A percentile compares a stretch with the other conserved stretches of the same genome.
Conservation (phyloP, 2,329 filamentous ascomycete genomes). For the Colletotrichum filicis region DNA sequence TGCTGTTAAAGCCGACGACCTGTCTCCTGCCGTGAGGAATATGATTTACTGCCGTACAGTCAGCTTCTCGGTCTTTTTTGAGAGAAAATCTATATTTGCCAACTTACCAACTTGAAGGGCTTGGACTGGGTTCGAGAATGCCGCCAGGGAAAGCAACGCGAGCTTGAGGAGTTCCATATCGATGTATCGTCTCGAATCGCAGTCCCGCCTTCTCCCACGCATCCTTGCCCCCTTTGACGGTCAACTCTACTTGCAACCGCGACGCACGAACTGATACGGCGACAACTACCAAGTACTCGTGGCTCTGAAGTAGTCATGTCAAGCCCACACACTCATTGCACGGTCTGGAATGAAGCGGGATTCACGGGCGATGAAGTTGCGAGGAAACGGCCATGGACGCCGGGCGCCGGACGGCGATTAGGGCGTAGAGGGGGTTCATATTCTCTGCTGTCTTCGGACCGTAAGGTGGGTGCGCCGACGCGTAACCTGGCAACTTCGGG, state of each 20-base stretch:
- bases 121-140: neutral
- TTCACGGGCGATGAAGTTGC: neutral
- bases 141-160: constrained; percentile 2
- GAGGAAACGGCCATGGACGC: neutral
- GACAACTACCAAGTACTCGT: neutral
- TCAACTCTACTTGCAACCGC: neutral
- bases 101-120: neutral
- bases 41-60: neutral
- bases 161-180: constrained; percentile 6
- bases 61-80: neutral
- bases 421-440: constrained; percentile 14
- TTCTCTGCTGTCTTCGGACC: constrained; percentile 9
- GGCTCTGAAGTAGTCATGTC: neutral
- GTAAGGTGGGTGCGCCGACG: neutral
- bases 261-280: neutral
- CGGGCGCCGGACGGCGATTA: neutral
- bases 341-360: neutral
- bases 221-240: constrained; percentile 4
- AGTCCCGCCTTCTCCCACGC: neutral
- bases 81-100: neutral
- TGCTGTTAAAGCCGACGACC: constrained; percentile 1
- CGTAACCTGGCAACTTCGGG: neutral
- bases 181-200: neutral
- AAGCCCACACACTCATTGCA: neutral
- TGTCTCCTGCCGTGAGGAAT: constrained; percentile 4